These are phyloP conservation scores for Rhizoclosmatium globosum DNA, from an alignment of 192 early-diverging fungal genomes.

Conservation along the genomic window DNA sequence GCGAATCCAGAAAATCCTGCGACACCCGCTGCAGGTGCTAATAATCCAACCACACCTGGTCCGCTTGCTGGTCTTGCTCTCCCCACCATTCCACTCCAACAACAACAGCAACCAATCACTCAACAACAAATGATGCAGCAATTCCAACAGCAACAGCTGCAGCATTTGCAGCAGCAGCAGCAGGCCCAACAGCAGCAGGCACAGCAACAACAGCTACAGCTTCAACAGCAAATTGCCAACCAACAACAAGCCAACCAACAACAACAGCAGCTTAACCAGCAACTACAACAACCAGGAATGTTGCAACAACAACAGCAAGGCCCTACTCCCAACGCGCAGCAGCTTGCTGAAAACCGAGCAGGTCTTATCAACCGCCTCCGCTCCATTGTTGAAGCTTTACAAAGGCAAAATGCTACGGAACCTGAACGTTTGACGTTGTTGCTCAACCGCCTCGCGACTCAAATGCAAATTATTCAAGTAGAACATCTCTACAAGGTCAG, in stretches of 20 bases:
- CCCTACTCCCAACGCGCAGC: neutral
- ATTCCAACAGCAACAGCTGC: neutral
- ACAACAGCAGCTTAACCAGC: neutral
- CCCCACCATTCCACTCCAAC: neutral
- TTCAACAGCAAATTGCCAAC: neutral
- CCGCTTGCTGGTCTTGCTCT: neutral
- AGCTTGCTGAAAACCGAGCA: conserved; percentile 8
- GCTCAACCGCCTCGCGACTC: conserved; percentile 16
- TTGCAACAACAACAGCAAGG: neutral
- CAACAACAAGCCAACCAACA: neutral
- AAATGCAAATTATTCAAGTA: conserved; percentile 17
- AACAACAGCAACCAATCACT: neutral
- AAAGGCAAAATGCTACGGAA: neutral
- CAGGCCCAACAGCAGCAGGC: neutral
- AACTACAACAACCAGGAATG: neutral
- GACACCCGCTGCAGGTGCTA: neutral
- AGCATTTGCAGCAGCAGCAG: neutral
- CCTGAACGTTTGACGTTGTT: neutral
- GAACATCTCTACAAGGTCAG: conserved; percentile 8
- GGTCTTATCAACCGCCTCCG: neutral
- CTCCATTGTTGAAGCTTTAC: neutral
- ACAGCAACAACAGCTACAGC: neutral
- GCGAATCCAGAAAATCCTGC: neutral
- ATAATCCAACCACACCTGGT: neutral
- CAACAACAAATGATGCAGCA: neutral